phyloP scores from a whole-genome alignment of 2,329 filamentous ascomycete genomes.

The Pseudocercospora macadamiae region DNA sequence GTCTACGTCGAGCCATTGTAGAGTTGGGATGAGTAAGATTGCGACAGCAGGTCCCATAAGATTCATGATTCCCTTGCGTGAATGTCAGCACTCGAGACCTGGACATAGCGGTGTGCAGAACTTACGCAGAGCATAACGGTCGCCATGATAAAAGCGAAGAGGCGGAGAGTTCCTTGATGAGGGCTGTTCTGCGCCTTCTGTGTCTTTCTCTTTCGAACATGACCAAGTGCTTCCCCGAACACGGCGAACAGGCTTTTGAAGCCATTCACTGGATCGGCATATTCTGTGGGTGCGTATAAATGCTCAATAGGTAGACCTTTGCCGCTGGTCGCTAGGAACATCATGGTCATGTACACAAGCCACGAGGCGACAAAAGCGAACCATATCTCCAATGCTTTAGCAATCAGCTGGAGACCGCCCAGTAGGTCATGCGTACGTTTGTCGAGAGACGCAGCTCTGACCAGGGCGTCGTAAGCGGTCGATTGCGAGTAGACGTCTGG shows the following conservation, averaged over 20 bases:
- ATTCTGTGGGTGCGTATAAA: background rate
- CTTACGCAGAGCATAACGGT: background rate
- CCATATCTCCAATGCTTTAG: constrained; percentile 36
- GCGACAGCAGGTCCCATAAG: constrained; percentile 20
- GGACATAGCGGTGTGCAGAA: background rate
- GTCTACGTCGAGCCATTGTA: constrained; percentile 29
- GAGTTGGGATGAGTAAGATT: constrained; percentile 33
- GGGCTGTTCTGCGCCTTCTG: background rate
- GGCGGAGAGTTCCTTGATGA: background rate
- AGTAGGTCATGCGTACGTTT: constrained; percentile 16
- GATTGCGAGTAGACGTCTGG: background rate
- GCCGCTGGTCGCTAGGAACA: constrained; percentile 25
- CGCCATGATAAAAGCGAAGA: background rate
- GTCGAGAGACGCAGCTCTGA: background rate
- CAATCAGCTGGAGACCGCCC: constrained; percentile 31
- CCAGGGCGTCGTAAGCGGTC: background rate
- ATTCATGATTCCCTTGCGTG: background rate
- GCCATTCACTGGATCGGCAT: background rate
- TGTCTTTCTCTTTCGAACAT: background rate
- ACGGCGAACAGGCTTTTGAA: constrained; percentile 1
- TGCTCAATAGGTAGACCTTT: constrained; percentile 31
- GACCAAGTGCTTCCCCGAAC: background rate
- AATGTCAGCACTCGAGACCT: background rate
- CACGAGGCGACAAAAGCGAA: constrained; percentile 30
- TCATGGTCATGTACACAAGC: constrained; percentile 30